A percentile compares a stretch with the other conserved stretches of the same genome.
These are phyloP conservation scores for Penicillium vulpinum DNA, from an alignment of 2,329 filamentous ascomycete species.

Conservation along the genomic window DNA sequence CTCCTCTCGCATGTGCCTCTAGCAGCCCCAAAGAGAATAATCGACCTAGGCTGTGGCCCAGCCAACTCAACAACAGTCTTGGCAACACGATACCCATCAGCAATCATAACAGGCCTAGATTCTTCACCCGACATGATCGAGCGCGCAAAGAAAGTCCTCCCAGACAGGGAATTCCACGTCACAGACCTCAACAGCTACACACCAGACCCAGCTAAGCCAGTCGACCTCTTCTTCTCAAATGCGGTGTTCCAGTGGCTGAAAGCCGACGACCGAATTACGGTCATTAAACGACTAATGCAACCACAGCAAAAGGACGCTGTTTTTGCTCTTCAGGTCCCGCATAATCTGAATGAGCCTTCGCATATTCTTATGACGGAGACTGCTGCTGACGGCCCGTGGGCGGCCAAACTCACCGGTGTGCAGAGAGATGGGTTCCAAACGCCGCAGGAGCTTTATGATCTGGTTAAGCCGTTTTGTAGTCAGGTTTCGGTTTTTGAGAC, in stretches of 20 bases:
- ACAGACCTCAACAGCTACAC: constrained; percentile 50
- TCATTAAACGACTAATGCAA: constrained; percentile 48
- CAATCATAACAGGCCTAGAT: constrained; percentile 55
- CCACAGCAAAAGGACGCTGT: constrained; percentile 48
- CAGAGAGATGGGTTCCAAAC: constrained; percentile 52
- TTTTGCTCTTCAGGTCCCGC: constrained; percentile 56
- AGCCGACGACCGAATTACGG: constrained; percentile 43
- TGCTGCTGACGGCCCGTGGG: constrained; percentile 44
- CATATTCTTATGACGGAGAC: constrained; percentile 54
- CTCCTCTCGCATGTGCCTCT: constrained; percentile 52
- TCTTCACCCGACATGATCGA: constrained; percentile 57
- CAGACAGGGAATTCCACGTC: constrained; percentile 47
- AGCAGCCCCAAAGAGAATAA: constrained; percentile 44
- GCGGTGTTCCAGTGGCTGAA: constrained; percentile 62
- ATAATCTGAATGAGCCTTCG: constrained; percentile 53
- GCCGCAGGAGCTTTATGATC: constrained; percentile 51
- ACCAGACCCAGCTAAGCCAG: constrained; percentile 22
- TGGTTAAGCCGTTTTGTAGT: constrained; percentile 45
- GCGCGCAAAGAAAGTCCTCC: constrained; percentile 46
- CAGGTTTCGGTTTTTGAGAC: constrained; percentile 57
- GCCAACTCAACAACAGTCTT: constrained; percentile 59
- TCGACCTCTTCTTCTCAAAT: constrained; percentile 57
- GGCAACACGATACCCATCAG: constrained; percentile 48
- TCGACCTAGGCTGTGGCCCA: constrained; percentile 62
- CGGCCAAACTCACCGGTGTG: constrained; percentile 33